Base-by-base conservation (phyloP, 139 green algal genomes). In the Chlorella vulgaris region DNA sequence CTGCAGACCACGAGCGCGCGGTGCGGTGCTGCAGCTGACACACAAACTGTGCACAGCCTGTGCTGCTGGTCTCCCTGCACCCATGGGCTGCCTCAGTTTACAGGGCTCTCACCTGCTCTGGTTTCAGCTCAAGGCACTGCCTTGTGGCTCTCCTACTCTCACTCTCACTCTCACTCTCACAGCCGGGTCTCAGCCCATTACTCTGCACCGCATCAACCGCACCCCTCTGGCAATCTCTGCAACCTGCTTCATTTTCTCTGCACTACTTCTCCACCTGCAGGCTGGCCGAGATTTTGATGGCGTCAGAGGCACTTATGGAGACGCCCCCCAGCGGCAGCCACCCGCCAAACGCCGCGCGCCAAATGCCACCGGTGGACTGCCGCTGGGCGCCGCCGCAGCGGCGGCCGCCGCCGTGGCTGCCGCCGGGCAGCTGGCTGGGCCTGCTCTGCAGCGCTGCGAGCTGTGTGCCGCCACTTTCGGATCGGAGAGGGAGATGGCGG, bases 361-460 rank as follows among this genome's bases (percentile, higher is more conserved):
- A 33, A 75, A 82, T 24, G 43, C 63, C 47, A 75, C 65, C 0
- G 77, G 76, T 26, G 76, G 76, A 29, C 21, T 81, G 40, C 61
- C 39, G 61, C 61, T 55, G 40, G 75, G 61, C 1, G 18, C 8
- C 28, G 65, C 77, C 0, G 77, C 65, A 0, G 68, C 78, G 4
- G 78, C 78, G 2, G 77, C 77, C 18, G 77, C 77, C 22, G 68
- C 68, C 6, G 76, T 75, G 67, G 79, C 79, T 10, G 78, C 78
- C 0, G 47, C 78, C 19, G 36, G 63, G 19, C 33, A n/a, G 36
- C 51, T 77, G 68, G 51, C 66, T 2, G 68, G 51, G n/a, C 51
- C 69, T 2, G 24, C 10, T 19, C 15, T 74, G n/a, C 51, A 36
- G 53, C 40, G 39, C 51, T 84, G 79, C 55, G n/a, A 73, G 36